Evolutionary conservation across 768 basidiomycete genomes (phyloP).

Genomic region (Mycena indigotica): DNA sequence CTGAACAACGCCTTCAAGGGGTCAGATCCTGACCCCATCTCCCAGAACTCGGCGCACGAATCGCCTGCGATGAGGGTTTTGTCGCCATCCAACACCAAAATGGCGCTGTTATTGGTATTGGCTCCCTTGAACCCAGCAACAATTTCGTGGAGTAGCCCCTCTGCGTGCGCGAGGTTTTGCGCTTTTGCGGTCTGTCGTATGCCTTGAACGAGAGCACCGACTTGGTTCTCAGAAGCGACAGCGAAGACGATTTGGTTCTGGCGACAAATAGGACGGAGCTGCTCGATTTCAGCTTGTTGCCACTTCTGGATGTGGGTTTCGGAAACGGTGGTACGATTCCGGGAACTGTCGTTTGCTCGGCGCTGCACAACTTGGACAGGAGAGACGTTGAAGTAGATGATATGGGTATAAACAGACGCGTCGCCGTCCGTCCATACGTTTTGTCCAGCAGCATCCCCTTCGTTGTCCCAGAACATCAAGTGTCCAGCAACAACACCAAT

Average conservation of each 20-base stretch:
- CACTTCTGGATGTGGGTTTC: constrained; percentile 24
- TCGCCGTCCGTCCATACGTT: constrained; percentile 25
- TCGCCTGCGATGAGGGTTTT: constrained; percentile 25
- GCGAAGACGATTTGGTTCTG: constrained; percentile 24
- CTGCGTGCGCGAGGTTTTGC: constrained; percentile 20
- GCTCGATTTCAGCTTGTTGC: constrained; percentile 21
- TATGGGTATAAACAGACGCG: constrained; percentile 22
- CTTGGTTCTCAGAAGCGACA: constrained; percentile 9
- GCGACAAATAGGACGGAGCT: constrained; percentile 26
- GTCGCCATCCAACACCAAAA: constrained; percentile 28
- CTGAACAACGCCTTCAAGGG: constrained; percentile 26
- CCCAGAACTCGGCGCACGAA: constrained; percentile 26
- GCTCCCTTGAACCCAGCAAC: constrained; percentile 8
- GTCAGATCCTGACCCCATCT: constrained; percentile 11
- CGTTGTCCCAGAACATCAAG: constrained; percentile 26
- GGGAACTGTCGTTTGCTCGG: constrained; percentile 18
- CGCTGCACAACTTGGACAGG: constrained; percentile 17
- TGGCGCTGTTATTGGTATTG: constrained; percentile 1
- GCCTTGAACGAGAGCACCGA: constrained; percentile 19
- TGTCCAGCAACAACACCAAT: constrained; percentile 27
- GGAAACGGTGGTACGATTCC: constrained; percentile 18
- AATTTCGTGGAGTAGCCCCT: constrained; percentile 18
- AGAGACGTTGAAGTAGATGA: constrained; percentile 26
- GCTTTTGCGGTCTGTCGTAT: constrained; percentile 20
- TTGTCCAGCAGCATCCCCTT: constrained; percentile 7